Conservation (phyloP, 257 asterid species). For the Anisodus acutangulus region DNA sequence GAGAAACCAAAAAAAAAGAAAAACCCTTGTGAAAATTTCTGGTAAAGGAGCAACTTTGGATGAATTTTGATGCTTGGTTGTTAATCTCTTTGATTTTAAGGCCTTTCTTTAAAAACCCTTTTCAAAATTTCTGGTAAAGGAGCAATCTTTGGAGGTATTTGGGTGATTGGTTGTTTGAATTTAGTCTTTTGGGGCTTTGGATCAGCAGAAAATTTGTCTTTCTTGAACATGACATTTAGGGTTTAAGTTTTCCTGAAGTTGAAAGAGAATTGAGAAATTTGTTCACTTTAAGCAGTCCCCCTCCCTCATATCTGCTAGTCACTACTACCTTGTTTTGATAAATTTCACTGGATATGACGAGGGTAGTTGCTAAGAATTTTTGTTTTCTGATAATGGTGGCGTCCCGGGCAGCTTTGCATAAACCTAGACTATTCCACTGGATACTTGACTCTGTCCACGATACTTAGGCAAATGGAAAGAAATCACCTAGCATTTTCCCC, state of each 20-base stretch:
- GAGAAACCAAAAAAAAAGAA: too few relatives aligned
- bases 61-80: background rate
- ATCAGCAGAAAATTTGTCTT: constrained; percentile 25
- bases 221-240: background rate
- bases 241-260: constrained; percentile 3
- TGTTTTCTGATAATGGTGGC: background rate
- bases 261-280: background rate
- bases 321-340: constrained; percentile 2
- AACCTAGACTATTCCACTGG: background rate
- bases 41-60: background rate
- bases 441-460: background rate
- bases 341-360: background rate
- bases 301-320: background rate
- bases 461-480: background rate
- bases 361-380: background rate
- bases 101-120: background rate
- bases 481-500: background rate
- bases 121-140: background rate
- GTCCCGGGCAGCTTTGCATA: background rate
- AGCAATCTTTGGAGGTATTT: background rate
- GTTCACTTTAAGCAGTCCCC: background rate
- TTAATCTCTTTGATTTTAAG: background rate
- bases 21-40: background rate
- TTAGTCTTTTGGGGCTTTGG: constrained; percentile 24
- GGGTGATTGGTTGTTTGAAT: background rate